These are phyloP conservation scores for Gaultheria prostrata DNA, from an alignment of 148 eudicot species.

Conservation along the genomic window DNA sequence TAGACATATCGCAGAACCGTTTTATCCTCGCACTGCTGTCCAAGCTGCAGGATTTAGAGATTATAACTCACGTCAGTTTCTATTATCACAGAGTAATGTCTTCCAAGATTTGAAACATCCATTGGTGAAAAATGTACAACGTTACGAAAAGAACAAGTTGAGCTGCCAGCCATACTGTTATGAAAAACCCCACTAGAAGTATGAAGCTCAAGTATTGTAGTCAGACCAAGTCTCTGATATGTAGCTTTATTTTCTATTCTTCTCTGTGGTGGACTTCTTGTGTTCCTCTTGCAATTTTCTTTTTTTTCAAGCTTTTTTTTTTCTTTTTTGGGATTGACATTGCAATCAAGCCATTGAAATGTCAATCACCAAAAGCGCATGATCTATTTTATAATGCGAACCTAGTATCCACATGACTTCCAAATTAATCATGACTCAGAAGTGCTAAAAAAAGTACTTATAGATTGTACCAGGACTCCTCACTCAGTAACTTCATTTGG, in stretches of 20 bases:
- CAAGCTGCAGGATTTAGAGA: conserved; percentile 54
- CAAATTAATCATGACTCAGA: neutral
- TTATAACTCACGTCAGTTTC: neutral
- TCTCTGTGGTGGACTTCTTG: neutral
- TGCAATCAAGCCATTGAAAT: neutral
- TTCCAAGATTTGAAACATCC: neutral
- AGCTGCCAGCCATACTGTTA: too few relatives aligned
- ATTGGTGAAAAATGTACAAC: neutral
- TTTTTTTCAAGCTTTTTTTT: neutral
- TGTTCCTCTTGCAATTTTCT: neutral
- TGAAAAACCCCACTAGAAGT: too few relatives aligned
- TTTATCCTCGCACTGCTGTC: conserved; percentile 95
- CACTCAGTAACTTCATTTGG: neutral
- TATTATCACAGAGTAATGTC: neutral
- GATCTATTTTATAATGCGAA: neutral
- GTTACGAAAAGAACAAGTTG: too few relatives aligned
- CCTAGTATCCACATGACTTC: neutral
- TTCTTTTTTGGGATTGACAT: neutral
- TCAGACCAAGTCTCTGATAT: neutral
- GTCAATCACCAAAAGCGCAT: neutral
- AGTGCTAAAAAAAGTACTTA: neutral
- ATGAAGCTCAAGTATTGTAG: neutral
- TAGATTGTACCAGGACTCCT: conserved; percentile 6
- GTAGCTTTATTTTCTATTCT: neutral
- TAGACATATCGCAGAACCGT: conserved; percentile 90